Conservation (phyloP, 441 rosid species). For the Cnidoscolus chayamansa region DNA sequence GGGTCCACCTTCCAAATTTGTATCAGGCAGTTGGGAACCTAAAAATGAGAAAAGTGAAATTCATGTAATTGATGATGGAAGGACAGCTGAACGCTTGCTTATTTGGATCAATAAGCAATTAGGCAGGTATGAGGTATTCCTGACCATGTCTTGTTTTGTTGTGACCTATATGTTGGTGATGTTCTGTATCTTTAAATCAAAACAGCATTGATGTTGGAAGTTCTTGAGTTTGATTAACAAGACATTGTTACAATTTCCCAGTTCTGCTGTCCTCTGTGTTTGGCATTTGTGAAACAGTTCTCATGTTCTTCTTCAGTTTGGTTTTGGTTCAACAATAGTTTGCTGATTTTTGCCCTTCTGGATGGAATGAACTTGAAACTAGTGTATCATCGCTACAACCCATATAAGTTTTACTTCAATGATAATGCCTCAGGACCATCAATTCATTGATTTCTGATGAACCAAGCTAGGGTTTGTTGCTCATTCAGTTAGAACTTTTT, state of each 20-base stretch:
- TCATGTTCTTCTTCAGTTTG: background rate
- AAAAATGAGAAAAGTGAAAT: slow-evolving; percentile 53
- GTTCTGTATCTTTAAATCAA: background rate
- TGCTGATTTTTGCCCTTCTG: background rate
- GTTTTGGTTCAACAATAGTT: background rate
- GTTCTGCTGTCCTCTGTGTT: background rate
- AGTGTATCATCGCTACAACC: background rate
- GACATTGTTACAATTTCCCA: background rate
- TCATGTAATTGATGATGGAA: slow-evolving; percentile 54
- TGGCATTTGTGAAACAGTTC: background rate
- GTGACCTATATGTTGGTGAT: slow-evolving; percentile 2
- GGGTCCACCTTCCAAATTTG: slow-evolving; percentile 71
- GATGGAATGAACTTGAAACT: background rate
- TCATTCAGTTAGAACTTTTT: background rate
- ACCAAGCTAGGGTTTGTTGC: background rate
- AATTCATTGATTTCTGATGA: background rate
- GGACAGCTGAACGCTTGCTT: slow-evolving; percentile 82
- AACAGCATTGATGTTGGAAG: background rate
- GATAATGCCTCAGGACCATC: background rate
- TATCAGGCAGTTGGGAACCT: slow-evolving; percentile 53
- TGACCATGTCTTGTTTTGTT: slow-evolving; percentile 18
- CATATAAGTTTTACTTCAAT: background rate
- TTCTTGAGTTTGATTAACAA: background rate
- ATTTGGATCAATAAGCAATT: slow-evolving; percentile 83
- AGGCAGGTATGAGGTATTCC: slow-evolving; percentile 57